Evolutionary conservation across 176 grass and related monocot species (phyloP), one percentile per base, ranked within the genome.

Genomic region (Oryza glaberrima): DNA sequence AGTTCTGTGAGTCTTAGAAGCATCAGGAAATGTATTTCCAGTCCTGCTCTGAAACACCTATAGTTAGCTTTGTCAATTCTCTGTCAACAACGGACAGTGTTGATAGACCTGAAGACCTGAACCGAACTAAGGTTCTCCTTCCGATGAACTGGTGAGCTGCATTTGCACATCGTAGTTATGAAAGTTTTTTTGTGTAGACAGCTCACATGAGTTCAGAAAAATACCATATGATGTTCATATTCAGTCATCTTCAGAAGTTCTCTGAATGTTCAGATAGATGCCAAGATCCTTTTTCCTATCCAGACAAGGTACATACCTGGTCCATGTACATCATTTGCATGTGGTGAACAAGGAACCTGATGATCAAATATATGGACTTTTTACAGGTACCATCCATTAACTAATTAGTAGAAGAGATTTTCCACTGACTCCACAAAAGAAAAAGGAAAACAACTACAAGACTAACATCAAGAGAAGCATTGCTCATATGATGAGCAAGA

Each of bases 401-500:
- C 48, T 44, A 81, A 64, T 72, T 44, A 66, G 83, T 66, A 76
- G 43, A 82, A 77, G 11, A 23, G 30, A 70, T 81, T 52, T 36
- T 89, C 40, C 70, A 70, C 20, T 71, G 9, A 60, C 14, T 77
- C 13, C 58, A 65, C 1, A 15, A 51, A 81, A 28, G 64, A 68
- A 34, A 49, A 63, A 1, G 66, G 66, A 28, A 63, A 69, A 32
- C 49, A 80, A 75, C 47, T 60, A 43, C 41, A 63, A 82, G 19
- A 70, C 3, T 66, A 66, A 83, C 45, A 63, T 71, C 11, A 40
- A 61, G 12, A 13, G 40, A 41, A 41, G 9, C 73, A 76, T 36
- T 64, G 51, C 41, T 65, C 74, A 65, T 75, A 72, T 52, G 28
- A 83, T 83, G 73, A 77, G 73, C 65, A 81, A 81, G 73, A 65